Conservation (phyloP, 2,329 filamentous ascomycete species). For the Fusarium tjaetaba region DNA sequence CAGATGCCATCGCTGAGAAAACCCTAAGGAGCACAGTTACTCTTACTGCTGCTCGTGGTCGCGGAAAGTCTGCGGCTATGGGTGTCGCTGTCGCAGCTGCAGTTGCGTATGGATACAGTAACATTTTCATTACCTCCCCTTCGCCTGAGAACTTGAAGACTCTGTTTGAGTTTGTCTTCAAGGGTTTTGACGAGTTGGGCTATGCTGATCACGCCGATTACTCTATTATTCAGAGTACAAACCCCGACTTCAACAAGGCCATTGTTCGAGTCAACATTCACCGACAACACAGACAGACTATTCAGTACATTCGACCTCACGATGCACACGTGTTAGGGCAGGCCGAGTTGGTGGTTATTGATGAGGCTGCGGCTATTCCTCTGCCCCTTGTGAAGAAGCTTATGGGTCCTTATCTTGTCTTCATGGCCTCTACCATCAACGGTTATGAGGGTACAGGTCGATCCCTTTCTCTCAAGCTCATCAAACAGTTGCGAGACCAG, state of each 20-base stretch:
- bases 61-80: conserved; percentile 95
- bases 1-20: conserved; percentile 96
- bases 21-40: conserved; percentile 93
- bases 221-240: conserved; percentile 97
- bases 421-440: conserved; percentile 99
- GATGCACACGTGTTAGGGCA: conserved; percentile 95
- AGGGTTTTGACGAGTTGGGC: conserved; percentile 92
- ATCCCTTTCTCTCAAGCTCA: conserved; percentile 93
- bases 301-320: conserved; percentile 97
- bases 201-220: conserved; percentile 98
- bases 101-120: conserved; percentile 95
- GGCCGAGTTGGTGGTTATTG: conserved; percentile 93
- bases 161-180: conserved; percentile 97
- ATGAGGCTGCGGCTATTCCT: conserved; percentile 96
- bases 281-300: conserved; percentile 93
- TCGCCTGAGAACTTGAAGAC: conserved; percentile 99
- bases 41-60: conserved; percentile 90
- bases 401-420: conserved; percentile 96
- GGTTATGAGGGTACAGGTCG: conserved; percentile 97
- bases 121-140: conserved; percentile 98
- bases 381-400: conserved; percentile 91
- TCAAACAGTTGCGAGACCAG: conserved; percentile 95
- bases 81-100: conserved; percentile 95
- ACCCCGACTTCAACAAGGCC: conserved; percentile 98
- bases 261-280: conserved; percentile 98